A percentile compares a stretch with the other conserved stretches of the same genome.
Evolutionary conservation across 495 filamentous ascomycete species (phyloP).

Genomic region (Mytilinidion resinicola): DNA sequence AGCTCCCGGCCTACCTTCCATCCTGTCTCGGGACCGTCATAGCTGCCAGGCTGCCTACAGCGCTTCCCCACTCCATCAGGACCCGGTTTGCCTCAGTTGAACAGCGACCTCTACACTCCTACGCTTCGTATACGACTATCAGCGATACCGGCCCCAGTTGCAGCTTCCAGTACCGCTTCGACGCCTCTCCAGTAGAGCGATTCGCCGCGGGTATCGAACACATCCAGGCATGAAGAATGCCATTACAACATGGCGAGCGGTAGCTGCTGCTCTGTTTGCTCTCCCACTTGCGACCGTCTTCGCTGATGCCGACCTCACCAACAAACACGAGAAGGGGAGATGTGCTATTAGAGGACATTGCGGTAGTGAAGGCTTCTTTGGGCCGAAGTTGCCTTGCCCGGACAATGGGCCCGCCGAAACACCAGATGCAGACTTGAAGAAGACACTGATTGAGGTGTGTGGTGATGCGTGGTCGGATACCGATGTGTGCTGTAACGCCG

Average conservation of each 20-base stretch:
- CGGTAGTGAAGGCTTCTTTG: conserved; percentile 82
- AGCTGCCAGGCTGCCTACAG: too few species aligned
- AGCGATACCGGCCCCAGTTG: too few species aligned
- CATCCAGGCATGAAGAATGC: conserved; percentile 2
- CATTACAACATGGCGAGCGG: conserved; percentile 13
- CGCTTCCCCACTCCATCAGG: too few species aligned
- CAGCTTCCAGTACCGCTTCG: too few species aligned
- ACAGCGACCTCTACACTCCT: too few species aligned
- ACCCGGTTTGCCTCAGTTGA: too few species aligned
- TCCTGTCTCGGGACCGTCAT: too few species aligned
- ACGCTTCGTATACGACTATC: too few species aligned
- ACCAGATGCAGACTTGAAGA: conserved; percentile 59
- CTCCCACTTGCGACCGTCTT: conserved; percentile 9
- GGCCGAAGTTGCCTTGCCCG: conserved; percentile 80
- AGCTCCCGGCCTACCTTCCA: too few species aligned
- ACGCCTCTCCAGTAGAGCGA: background rate
- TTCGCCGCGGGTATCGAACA: background rate
- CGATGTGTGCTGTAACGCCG: conserved; percentile 73
- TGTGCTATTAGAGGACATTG: conserved; percentile 90
- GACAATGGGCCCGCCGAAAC: conserved; percentile 79
- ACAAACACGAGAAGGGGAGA: conserved; percentile 77
- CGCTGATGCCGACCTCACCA: conserved; percentile 39
- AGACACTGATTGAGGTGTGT: conserved; percentile 78
- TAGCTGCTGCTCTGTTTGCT: conserved; percentile 17
- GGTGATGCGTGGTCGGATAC: conserved; percentile 77